A percentile compares a stretch with the other conserved stretches of the same genome.
Conservation (phyloP, 768 basidiomycete genomes). For the Rhodotorula graminis region DNA sequence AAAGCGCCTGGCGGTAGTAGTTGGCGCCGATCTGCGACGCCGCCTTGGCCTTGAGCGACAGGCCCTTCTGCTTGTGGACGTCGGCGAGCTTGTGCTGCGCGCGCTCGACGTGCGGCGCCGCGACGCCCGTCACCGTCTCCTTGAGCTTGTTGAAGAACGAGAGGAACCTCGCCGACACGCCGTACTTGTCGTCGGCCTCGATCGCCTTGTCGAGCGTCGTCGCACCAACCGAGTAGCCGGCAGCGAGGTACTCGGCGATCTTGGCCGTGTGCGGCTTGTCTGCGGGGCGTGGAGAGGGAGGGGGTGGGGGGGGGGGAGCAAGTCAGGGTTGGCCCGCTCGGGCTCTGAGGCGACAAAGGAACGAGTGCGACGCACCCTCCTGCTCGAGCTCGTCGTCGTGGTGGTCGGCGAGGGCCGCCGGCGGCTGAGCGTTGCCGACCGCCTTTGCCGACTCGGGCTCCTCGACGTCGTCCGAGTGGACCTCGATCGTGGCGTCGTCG, state of each 20-base stretch:
- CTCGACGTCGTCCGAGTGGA: constrained; percentile 61
- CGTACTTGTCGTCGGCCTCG: constrained; percentile 58
- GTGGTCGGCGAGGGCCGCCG: not conserved
- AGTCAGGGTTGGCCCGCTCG: no score
- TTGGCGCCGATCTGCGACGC: constrained; percentile 48
- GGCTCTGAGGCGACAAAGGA: no score
- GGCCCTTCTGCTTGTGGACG: constrained; percentile 76
- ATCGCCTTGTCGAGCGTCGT: constrained; percentile 60
- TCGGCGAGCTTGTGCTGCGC: constrained; percentile 66
- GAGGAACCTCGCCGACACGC: constrained; percentile 82
- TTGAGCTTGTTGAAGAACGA: constrained; percentile 68
- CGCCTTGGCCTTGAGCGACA: constrained; percentile 63
- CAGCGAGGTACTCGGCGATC: constrained; percentile 88
- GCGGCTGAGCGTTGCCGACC: constrained; percentile 51
- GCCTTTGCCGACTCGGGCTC: constrained; percentile 47
- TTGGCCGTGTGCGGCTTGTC: constrained; percentile 76
- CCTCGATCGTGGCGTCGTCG: constrained; percentile 64
- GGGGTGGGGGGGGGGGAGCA: no score
- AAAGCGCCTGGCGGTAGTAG: constrained; percentile 14
- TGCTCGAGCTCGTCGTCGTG: constrained; percentile 41
- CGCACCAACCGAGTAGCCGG: constrained; percentile 79
- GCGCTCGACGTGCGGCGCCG: constrained; percentile 50
- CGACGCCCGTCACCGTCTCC: constrained; percentile 61
- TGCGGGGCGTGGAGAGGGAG: not conserved
- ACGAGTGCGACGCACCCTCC: constrained; percentile 38